Conservation (phyloP, 495 filamentous ascomycete genomes). For the Geoglossum glabrum region DNA sequence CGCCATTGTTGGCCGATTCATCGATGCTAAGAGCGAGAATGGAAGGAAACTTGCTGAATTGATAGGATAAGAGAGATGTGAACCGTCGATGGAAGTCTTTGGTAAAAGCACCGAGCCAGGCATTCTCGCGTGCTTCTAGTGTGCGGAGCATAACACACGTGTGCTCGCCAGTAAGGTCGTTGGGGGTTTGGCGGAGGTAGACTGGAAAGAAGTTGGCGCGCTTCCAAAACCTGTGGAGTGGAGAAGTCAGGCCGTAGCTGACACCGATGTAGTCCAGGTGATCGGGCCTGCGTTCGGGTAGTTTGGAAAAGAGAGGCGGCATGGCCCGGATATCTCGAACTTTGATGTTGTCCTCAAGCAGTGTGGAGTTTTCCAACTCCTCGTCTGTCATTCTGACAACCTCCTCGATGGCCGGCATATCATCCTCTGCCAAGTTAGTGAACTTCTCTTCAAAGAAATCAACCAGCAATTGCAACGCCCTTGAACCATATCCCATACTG, state of each 20-base stretch:
- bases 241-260: slow-evolving; percentile 75
- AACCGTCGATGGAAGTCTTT: slow-evolving; percentile 88
- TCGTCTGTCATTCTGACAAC: slow-evolving; percentile 68
- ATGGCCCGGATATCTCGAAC: slow-evolving; percentile 79
- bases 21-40: slow-evolving; percentile 71
- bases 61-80: slow-evolving; percentile 68
- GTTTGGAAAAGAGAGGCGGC: slow-evolving; percentile 78
- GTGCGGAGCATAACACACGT: slow-evolving; percentile 92
- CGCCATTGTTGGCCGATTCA: slow-evolving; percentile 62
- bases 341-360: slow-evolving; percentile 71
- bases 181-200: slow-evolving; percentile 87
- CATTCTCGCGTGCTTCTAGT: slow-evolving; percentile 35
- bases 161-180: slow-evolving; percentile 92
- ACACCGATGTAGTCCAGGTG: slow-evolving; percentile 83
- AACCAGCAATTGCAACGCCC: slow-evolving; percentile 61
- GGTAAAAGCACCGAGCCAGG: slow-evolving; percentile 78
- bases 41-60: slow-evolving; percentile 72
- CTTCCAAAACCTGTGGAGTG: slow-evolving; percentile 95
- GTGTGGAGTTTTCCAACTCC: slow-evolving; percentile 56
- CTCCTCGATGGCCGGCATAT: slow-evolving; percentile 28
- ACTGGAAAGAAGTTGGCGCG: slow-evolving; percentile 67
- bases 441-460: slow-evolving; percentile 96
- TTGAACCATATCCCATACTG: slow-evolving; percentile 87
- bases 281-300: slow-evolving; percentile 66
- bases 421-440: slow-evolving; percentile 50